Conservation (phyloP, 805 yeast species). For the Wickerhamomyces sydowiorum region DNA sequence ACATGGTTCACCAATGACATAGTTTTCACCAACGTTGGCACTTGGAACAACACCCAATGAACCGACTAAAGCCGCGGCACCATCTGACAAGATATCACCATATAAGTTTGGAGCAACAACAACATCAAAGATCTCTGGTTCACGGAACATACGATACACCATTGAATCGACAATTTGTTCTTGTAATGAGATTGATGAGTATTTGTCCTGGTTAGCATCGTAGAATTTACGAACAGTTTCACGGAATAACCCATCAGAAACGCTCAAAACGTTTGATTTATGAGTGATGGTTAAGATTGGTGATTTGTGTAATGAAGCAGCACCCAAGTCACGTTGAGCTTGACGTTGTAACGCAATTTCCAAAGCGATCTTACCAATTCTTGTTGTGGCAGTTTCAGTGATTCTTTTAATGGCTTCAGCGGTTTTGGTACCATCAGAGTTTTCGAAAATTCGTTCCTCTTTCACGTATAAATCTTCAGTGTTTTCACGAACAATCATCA, state of each 20-base stretch:
- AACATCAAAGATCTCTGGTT: slow-evolving; percentile 95
- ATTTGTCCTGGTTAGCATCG: slow-evolving; percentile 50
- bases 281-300: slow-evolving; percentile 89
- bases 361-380: slow-evolving; percentile 86
- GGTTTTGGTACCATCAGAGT: slow-evolving; percentile 77
- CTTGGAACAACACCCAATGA: slow-evolving; percentile 97
- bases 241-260: slow-evolving; percentile 93
- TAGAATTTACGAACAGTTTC: slow-evolving; percentile 54
- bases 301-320: slow-evolving; percentile 40
- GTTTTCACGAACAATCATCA: slow-evolving; percentile 98
- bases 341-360: slow-evolving; percentile 93
- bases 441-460: slow-evolving; percentile 75
- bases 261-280: slow-evolving; percentile 91
- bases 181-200: slow-evolving; percentile 58
- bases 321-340: slow-evolving; percentile 60
- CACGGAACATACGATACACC: slow-evolving; percentile 99
- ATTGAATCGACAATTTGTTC: slow-evolving; percentile 98
- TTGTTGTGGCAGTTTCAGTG: slow-evolving; percentile 77
- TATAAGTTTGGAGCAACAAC: slow-evolving; percentile 98
- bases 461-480: slow-evolving; percentile 97
- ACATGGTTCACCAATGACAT: slow-evolving; percentile 98
- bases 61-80: slow-evolving; percentile 97
- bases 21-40: slow-evolving; percentile 94
- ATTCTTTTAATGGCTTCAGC: slow-evolving; percentile 99
- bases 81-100: slow-evolving; percentile 95